Evolutionary conservation across 345 rosid genomes (phyloP).

Genomic region (Toxicodendron radicans): DNA sequence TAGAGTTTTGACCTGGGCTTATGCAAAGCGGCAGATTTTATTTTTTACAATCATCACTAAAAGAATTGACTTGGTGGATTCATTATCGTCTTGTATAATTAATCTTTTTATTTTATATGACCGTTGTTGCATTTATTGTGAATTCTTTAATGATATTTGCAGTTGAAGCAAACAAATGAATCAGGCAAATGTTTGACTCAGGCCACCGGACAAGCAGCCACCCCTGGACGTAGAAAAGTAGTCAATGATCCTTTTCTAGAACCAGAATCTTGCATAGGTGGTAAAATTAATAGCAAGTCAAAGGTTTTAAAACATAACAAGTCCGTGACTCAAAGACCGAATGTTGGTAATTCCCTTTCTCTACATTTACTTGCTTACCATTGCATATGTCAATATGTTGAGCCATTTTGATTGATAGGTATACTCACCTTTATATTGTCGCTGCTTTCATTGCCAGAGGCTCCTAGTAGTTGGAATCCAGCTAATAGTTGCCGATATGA

Average conservation of each 20-base stretch:
- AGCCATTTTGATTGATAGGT: background rate
- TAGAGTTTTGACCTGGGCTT: background rate
- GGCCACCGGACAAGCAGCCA: slow-evolving; percentile 23
- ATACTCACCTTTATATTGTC: slow-evolving; percentile 7
- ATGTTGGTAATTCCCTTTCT: slow-evolving; percentile 38
- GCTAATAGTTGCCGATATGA: slow-evolving; percentile 61
- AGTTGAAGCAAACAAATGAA: slow-evolving; percentile 41
- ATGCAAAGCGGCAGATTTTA: background rate
- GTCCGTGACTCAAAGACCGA: slow-evolving; percentile 29
- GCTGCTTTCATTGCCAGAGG: slow-evolving; percentile 37
- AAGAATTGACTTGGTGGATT: background rate
- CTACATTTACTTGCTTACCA: background rate
- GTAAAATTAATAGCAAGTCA: slow-evolving; percentile 36
- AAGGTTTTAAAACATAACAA: slow-evolving; percentile 40
- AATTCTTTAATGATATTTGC: slow-evolving; percentile 18
- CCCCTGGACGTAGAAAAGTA: slow-evolving; percentile 26
- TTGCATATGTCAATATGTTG: background rate
- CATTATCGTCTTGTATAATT: background rate
- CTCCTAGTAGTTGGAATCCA: slow-evolving; percentile 31
- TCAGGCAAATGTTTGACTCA: slow-evolving; percentile 31
- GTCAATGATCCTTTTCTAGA: slow-evolving; percentile 26
- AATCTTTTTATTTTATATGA: background rate
- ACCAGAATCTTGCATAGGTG: slow-evolving; percentile 28
- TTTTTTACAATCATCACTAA: background rate
- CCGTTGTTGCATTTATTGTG: background rate